Conservation (phyloP, 2,329 filamentous ascomycete genomes). For the Nannizziopsis barbatae region DNA sequence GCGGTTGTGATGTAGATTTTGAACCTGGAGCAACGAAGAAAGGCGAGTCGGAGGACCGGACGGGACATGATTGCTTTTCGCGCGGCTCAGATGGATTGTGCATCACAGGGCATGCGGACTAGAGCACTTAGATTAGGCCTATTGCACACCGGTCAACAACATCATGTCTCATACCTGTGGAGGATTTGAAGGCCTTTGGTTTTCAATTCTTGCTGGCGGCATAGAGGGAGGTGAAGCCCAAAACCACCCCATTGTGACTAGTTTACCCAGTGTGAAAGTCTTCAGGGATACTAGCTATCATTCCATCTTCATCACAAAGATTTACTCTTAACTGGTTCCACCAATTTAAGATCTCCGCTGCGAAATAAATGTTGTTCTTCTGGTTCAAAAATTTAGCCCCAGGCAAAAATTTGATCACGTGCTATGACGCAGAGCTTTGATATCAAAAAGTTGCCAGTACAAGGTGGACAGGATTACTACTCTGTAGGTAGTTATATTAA, state of each 20-base stretch:
- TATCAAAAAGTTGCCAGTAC: not conserved
- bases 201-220: conserved; percentile 35
- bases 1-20: conserved; percentile 19
- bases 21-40: conserved; percentile 29
- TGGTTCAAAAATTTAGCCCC: not conserved
- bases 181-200: conserved; percentile 31
- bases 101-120: conserved; percentile 64
- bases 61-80: conserved; percentile 34
- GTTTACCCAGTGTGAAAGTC: not conserved
- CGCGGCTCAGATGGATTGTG: conserved; percentile 26
- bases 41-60: conserved; percentile 40
- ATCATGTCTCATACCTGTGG: no score
- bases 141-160: no score
- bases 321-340: no score
- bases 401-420: not conserved
- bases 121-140: conserved; percentile 9
- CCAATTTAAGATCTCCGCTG: no score
- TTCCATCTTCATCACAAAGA: no score
- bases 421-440: not conserved
- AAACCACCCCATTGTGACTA: conserved; percentile 54
- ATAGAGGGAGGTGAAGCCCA: conserved; percentile 48
- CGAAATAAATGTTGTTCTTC: not conserved
- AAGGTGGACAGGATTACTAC: not conserved
- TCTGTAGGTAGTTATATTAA: no score
- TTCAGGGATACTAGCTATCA: no score